Evolutionary conservation across 495 filamentous ascomycete genomes (phyloP).

Genomic region (Xylaria venustula): DNA sequence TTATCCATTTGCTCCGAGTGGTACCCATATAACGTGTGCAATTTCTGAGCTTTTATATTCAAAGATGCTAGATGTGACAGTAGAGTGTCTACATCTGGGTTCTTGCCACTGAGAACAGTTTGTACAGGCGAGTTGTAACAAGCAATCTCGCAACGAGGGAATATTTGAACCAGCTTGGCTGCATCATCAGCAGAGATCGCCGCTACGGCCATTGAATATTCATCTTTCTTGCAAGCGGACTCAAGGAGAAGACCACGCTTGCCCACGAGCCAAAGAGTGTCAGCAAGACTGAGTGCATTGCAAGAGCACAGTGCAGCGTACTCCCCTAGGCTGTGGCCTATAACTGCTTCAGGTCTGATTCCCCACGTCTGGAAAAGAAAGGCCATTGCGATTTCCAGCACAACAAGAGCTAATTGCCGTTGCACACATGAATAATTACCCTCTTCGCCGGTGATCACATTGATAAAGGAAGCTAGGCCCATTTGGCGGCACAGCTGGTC

Average conservation of each 20-base stretch:
- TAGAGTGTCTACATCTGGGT: conserved; percentile 46
- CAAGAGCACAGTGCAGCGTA: conserved; percentile 70
- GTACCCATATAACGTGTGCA: conserved; percentile 60
- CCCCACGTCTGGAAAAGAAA: conserved; percentile 24
- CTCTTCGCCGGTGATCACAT: conserved; percentile 51
- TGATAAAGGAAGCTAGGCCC: conserved; percentile 53
- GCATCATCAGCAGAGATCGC: conserved; percentile 9
- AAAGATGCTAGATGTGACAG: conserved; percentile 45
- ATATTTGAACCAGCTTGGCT: background rate
- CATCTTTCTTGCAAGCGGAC: conserved; percentile 57
- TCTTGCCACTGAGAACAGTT: conserved; percentile 47
- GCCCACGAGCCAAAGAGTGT: conserved; percentile 68
- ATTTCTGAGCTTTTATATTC: conserved; percentile 51
- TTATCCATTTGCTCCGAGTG: conserved; percentile 64
- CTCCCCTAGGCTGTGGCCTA: conserved; percentile 53
- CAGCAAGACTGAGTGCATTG: conserved; percentile 62
- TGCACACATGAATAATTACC: conserved; percentile 56
- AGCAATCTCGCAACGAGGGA: conserved; percentile 48
- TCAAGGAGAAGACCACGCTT: conserved; percentile 62
- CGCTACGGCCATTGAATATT: conserved; percentile 55
- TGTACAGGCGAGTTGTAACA: conserved; percentile 49
- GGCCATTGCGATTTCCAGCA: conserved; percentile 27
- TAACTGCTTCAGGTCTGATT: conserved; percentile 10
- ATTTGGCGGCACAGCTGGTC: conserved; percentile 57
- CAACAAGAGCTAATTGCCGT: conserved; percentile 63